These are phyloP conservation scores for Comarum palustre DNA, from an alignment of 306 rosid species.

Conservation along the genomic window DNA sequence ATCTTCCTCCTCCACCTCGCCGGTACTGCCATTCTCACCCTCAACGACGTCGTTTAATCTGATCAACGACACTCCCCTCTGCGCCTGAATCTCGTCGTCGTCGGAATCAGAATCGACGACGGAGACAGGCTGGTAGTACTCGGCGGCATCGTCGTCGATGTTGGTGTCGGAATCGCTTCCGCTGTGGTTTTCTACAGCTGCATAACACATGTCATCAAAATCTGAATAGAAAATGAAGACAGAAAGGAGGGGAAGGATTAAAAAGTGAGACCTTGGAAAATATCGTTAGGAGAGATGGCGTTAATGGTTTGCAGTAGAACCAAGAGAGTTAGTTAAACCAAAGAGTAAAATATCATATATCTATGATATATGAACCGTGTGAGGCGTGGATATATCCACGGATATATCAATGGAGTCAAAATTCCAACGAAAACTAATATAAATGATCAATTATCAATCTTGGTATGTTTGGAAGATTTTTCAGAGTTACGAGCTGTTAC, in stretches of 20 bases:
- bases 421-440: too few species aligned
- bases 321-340: too few species aligned
- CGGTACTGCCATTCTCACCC: constrained; percentile 28
- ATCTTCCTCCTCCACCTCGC: constrained; percentile 36
- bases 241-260: background rate
- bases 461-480: too few species aligned
- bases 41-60: too few species aligned
- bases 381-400: too few species aligned
- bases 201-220: constrained; percentile 7
- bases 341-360: too few species aligned
- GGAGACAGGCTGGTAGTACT: constrained; percentile 72
- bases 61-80: too few species aligned
- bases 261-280: constrained; percentile 37
- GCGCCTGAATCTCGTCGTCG: too few species aligned
- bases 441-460: too few species aligned
- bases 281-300: constrained; percentile 30
- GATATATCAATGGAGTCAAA: too few species aligned
- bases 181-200: constrained; percentile 40
- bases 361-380: too few species aligned
- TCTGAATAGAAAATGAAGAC: background rate
- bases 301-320: constrained; percentile 34
- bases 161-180: constrained; percentile 81
- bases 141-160: constrained; percentile 40
- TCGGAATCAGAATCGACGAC: constrained; percentile 45
- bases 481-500: too few species aligned